Evolutionary conservation across 495 filamentous ascomycete genomes (phyloP).

Genomic region (Viridothelium virens): DNA sequence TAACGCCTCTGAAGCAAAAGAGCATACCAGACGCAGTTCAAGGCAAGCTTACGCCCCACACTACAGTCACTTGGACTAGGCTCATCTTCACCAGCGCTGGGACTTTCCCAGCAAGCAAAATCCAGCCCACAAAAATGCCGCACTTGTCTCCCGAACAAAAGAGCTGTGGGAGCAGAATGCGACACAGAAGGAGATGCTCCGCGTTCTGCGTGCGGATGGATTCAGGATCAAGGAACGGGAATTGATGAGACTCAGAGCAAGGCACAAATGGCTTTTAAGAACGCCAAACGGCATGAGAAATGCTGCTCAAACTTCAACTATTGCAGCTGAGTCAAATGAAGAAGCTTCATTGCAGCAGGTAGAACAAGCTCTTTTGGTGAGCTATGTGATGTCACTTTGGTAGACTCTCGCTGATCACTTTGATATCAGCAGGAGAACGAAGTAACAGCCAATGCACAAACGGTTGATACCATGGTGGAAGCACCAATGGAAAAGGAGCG

Average conservation of each 20-base stretch:
- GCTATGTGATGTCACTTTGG: background rate
- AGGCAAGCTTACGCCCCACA: conserved; percentile 24
- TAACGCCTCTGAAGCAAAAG: conserved; percentile 49
- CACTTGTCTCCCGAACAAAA: conserved; percentile 57
- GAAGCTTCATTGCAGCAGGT: conserved; percentile 3
- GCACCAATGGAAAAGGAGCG: background rate
- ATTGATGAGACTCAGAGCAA: conserved; percentile 56
- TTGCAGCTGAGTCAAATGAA: background rate
- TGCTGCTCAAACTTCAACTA: conserved; percentile 5
- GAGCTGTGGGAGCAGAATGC: conserved; percentile 71
- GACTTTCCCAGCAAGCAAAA: conserved; percentile 66
- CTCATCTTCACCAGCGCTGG: conserved; percentile 45
- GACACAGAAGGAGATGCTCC: conserved; percentile 62
- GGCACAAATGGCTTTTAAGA: conserved; percentile 57
- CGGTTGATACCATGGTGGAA: background rate
- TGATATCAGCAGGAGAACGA: background rate
- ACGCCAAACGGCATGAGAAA: conserved; percentile 51
- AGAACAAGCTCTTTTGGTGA: background rate
- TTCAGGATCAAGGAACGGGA: conserved; percentile 63
- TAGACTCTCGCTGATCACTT: background rate
- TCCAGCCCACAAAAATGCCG: conserved; percentile 57
- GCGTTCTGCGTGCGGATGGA: conserved; percentile 60
- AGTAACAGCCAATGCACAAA: background rate
- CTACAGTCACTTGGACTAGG: conserved; percentile 15
- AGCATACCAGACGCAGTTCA: conserved; percentile 65